These are phyloP conservation scores for Fusarium graminum DNA, from an alignment of 2,329 filamentous ascomycete species.

Conservation along the genomic window DNA sequence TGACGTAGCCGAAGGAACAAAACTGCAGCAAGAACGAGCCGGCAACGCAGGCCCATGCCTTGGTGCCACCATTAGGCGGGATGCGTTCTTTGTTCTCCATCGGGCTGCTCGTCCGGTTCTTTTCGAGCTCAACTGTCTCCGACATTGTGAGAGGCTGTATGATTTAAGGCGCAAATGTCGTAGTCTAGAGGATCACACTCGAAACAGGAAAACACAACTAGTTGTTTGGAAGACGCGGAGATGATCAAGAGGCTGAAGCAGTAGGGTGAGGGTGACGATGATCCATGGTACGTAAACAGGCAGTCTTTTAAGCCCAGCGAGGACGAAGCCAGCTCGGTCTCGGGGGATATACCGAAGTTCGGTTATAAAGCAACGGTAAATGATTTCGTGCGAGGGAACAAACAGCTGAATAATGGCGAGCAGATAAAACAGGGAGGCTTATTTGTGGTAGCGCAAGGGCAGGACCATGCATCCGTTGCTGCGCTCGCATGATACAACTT, in stretches of 20 bases:
- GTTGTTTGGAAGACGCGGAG: no score
- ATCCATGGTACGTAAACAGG: no score
- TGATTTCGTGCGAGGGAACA: no score
- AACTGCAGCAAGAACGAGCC: constrained; percentile 10
- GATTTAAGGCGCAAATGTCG: background rate
- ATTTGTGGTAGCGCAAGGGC: background rate
- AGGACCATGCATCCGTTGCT: no score
- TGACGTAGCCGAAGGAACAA: constrained; percentile 7
- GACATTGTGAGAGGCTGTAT: background rate
- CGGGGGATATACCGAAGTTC: no score
- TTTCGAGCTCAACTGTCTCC: background rate
- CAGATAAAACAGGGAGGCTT: background rate
- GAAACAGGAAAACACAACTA: no score
- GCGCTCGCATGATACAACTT: background rate
- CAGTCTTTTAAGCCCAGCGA: no score
- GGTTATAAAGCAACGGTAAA: no score
- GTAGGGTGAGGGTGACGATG: no score
- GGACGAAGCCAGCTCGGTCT: no score
- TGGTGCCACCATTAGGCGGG: background rate
- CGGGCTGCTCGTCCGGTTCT: background rate
- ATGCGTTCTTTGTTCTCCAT: background rate
- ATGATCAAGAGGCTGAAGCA: no score
- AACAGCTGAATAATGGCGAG: background rate
- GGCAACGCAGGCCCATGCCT: constrained; percentile 5
- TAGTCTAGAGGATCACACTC: no score